phyloP scores from a whole-genome alignment of 192 early-diverging fungal genomes.

The Cladochytrium replicatum region DNA sequence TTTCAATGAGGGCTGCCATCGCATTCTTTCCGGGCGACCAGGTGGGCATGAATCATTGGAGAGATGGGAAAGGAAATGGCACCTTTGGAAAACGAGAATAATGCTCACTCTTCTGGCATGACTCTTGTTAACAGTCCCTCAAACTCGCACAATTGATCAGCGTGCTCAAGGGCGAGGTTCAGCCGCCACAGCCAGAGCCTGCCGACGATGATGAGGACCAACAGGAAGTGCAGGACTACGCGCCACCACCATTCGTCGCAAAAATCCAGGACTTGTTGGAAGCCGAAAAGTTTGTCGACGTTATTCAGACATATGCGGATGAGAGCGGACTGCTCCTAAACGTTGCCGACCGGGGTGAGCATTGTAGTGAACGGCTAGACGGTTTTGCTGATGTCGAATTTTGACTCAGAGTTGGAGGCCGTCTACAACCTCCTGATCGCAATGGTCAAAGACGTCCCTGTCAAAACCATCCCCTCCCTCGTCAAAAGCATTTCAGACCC shows the following conservation, averaged over 20 bases:
- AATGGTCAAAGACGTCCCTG: conserved; percentile 39
- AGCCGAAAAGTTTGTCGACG: conserved; percentile 47
- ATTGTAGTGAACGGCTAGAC: too few relatives aligned
- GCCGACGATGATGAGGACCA: too few relatives aligned
- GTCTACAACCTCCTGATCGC: conserved; percentile 64
- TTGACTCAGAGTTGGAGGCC: conserved; percentile 57
- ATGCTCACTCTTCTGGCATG: not conserved
- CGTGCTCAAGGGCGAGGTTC: conserved; percentile 40
- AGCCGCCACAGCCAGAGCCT: too few relatives aligned
- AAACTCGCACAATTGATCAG: conserved; percentile 65
- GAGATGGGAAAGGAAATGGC: not conserved
- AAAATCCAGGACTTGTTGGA: conserved; percentile 41
- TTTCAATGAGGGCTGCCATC: too few relatives aligned
- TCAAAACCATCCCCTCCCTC: conserved; percentile 29
- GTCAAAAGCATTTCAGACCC: conserved; percentile 32
- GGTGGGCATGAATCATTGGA: not conserved
- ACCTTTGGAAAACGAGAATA: not conserved
- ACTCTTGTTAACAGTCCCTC: conserved; percentile 47
- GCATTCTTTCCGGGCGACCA: conserved; percentile 20
- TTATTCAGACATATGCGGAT: conserved; percentile 43
- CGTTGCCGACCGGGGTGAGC: conserved; percentile 51
- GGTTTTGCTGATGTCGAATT: too few relatives aligned
- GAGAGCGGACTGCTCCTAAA: conserved; percentile 46
- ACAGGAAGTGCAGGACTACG: conserved; percentile 18
- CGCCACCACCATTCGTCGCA: conserved; percentile 7